These are phyloP conservation scores for Teratosphaeria gauchensis DNA, from an alignment of 2,329 filamentous ascomycete genomes.

Conservation along the genomic window DNA sequence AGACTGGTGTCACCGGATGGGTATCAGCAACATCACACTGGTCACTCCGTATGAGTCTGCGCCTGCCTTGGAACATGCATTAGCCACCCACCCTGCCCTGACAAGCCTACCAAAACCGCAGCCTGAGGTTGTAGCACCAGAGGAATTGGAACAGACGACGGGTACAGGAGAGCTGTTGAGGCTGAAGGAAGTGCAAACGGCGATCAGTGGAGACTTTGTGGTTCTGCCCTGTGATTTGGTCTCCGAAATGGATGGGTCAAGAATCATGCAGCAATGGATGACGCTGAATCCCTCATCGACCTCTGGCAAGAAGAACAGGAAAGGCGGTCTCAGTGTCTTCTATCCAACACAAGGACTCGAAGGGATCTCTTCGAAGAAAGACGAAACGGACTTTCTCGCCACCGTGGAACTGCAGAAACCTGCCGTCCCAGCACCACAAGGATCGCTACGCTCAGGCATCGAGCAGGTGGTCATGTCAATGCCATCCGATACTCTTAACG, in stretches of 20 bases:
- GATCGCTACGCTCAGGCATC: constrained; percentile 57
- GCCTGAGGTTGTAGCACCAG: constrained; percentile 67
- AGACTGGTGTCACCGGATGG: constrained; percentile 74
- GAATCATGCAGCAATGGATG: constrained; percentile 86
- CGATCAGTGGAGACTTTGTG: constrained; percentile 76
- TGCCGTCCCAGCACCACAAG: constrained; percentile 49
- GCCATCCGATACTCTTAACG: constrained; percentile 81
- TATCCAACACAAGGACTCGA: constrained; percentile 70
- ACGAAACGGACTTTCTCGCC: constrained; percentile 87
- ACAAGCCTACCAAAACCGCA: constrained; percentile 63
- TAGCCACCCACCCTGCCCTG: constrained; percentile 69
- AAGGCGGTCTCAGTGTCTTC: constrained; percentile 57
- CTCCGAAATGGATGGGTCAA: constrained; percentile 76
- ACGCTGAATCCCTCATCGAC: constrained; percentile 42
- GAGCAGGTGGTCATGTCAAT: constrained; percentile 78
- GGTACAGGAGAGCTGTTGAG: constrained; percentile 84
- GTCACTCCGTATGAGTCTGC: constrained; percentile 48
- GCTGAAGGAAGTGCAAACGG: constrained; percentile 68
- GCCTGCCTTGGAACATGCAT: constrained; percentile 56
- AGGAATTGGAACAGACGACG: constrained; percentile 67
- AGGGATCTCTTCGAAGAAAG: constrained; percentile 64
- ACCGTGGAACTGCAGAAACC: constrained; percentile 57
- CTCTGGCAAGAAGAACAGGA: constrained; percentile 23
- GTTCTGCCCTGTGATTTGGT: constrained; percentile 89
- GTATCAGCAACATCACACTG: constrained; percentile 56